A percentile compares a stretch with the other conserved stretches of the same genome.
Evolutionary conservation across 1,139 yeast species (phyloP).

Genomic region (Zygoascus meyerae): DNA sequence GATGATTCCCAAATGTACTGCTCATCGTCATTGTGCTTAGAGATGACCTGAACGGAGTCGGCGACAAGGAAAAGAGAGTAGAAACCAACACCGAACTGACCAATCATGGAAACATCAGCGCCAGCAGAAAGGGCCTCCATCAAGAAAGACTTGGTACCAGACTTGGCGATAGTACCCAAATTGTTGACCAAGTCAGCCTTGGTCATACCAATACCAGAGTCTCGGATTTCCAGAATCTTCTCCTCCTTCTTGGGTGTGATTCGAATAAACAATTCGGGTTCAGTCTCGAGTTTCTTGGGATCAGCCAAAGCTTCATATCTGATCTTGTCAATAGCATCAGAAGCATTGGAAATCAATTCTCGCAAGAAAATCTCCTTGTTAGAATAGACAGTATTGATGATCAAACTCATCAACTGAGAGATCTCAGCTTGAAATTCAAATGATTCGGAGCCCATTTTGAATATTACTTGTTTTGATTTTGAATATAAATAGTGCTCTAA

Average conservation of each 20-base stretch:
- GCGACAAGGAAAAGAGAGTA: conserved; percentile 99
- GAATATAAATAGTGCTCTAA: conserved; percentile 1
- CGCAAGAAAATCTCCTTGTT: conserved; percentile 99
- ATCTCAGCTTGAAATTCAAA: conserved; percentile 99
- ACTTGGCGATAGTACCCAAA: conserved; percentile 99
- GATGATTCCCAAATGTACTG: conserved; percentile 99
- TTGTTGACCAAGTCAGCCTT: conserved; percentile 98
- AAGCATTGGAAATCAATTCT: conserved; percentile 98
- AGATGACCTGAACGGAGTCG: conserved; percentile 96
- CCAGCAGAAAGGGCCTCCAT: conserved; percentile 99
- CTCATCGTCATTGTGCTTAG: conserved; percentile 98
- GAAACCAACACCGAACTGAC: conserved; percentile 99
- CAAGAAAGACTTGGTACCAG: conserved; percentile 93
- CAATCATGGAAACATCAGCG: conserved; percentile 99
- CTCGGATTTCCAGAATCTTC: conserved; percentile 94
- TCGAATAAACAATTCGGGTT: conserved; percentile 95
- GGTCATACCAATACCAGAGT: conserved; percentile 99
- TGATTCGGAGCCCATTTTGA: conserved; percentile 28
- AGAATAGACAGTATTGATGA: conserved; percentile 99
- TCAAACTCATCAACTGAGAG: conserved; percentile 99
- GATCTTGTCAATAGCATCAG: conserved; percentile 94
- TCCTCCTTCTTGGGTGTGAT: conserved; percentile 94
- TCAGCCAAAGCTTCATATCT: conserved; percentile 95
- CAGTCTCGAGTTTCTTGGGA: conserved; percentile 85
- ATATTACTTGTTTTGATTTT: not conserved